Percentiles rank a stretch among this genome's conserved stretches.
Conservation (phyloP, 768 basidiomycete genomes). For the Mycena filopes region DNA sequence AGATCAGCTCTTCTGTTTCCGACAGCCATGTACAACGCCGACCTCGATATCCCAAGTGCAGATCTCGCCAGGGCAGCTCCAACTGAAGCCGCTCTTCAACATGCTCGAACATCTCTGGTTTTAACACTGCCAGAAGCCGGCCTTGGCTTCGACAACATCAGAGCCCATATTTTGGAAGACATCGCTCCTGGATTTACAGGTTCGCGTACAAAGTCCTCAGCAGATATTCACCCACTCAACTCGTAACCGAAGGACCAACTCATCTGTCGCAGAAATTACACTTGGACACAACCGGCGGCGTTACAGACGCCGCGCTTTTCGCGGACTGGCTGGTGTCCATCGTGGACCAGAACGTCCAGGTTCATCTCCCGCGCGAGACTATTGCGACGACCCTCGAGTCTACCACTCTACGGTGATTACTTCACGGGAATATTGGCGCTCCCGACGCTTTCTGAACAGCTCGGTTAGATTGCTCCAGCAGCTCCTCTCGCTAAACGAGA, state of each 20-base stretch:
- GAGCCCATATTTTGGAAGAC: conserved; percentile 27
- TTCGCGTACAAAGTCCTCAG: neutral
- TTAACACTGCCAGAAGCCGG: conserved; percentile 21
- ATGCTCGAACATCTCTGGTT: conserved; percentile 21
- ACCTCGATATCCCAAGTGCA: conserved; percentile 12
- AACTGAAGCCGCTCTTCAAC: neutral
- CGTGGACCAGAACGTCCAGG: conserved; percentile 29
- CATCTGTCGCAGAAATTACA: conserved; percentile 20
- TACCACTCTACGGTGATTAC: conserved; percentile 19
- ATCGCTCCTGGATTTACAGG: conserved; percentile 28
- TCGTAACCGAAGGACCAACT: conserved; percentile 4
- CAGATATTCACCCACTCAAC: neutral
- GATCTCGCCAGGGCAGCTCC: conserved; percentile 19
- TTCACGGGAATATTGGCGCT: neutral
- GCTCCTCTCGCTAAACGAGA: conserved; percentile 22
- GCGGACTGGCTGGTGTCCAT: conserved; percentile 28
- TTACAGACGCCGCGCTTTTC: conserved; percentile 26
- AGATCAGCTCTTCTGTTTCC: neutral
- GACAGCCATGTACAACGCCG: neutral
- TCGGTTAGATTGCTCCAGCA: conserved; percentile 28
- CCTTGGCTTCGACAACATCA: conserved; percentile 20
- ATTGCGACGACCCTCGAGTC: conserved; percentile 23
- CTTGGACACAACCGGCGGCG: conserved; percentile 26
- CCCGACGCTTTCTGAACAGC: neutral
- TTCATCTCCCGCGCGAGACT: conserved; percentile 29